A percentile compares a stretch with the other conserved stretches of the same genome.
These are phyloP conservation scores for Meira miltonrushii DNA, from an alignment of 1,284 basidiomycete species.

Conservation along the genomic window DNA sequence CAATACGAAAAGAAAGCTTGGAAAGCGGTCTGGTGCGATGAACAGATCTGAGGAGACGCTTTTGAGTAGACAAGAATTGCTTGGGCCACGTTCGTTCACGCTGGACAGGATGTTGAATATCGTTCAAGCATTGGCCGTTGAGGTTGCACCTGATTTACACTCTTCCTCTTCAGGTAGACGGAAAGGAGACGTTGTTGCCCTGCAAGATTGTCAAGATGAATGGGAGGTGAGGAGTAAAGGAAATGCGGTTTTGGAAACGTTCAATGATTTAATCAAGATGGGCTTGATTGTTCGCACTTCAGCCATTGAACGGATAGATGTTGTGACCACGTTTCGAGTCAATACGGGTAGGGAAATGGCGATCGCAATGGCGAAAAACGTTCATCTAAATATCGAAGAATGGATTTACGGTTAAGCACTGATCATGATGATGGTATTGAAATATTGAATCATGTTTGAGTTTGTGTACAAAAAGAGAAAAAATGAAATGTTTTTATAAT, in stretches of 20 bases:
- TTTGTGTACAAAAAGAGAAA: conserved; percentile 4
- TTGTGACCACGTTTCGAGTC: conserved; percentile 26
- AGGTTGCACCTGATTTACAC: conserved; percentile 63
- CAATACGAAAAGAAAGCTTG: conserved; percentile 56
- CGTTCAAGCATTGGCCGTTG: conserved; percentile 73
- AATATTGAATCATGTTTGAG: background rate
- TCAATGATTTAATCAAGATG: conserved; percentile 26
- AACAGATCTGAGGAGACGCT: conserved; percentile 26
- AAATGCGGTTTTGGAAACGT: conserved; percentile 14
- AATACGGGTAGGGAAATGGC: conserved; percentile 27
- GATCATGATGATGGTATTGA: conserved; percentile 14
- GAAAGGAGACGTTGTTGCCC: background rate
- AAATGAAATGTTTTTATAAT: background rate
- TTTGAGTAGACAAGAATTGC: conserved; percentile 65
- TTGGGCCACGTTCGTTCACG: conserved; percentile 75
- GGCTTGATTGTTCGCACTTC: conserved; percentile 27
- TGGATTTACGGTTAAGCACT: conserved; percentile 21
- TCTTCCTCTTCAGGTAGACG: background rate
- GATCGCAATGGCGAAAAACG: conserved; percentile 21
- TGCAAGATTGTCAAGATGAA: background rate
- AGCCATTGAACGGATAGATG: conserved; percentile 24
- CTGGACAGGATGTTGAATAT: conserved; percentile 78
- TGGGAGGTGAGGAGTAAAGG: background rate
- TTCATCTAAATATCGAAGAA: conserved; percentile 29
- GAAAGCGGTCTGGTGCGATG: conserved; percentile 28